Base-by-base conservation (phyloP, 495 filamentous ascomycete genomes). In the Xylaria intraflava region DNA sequence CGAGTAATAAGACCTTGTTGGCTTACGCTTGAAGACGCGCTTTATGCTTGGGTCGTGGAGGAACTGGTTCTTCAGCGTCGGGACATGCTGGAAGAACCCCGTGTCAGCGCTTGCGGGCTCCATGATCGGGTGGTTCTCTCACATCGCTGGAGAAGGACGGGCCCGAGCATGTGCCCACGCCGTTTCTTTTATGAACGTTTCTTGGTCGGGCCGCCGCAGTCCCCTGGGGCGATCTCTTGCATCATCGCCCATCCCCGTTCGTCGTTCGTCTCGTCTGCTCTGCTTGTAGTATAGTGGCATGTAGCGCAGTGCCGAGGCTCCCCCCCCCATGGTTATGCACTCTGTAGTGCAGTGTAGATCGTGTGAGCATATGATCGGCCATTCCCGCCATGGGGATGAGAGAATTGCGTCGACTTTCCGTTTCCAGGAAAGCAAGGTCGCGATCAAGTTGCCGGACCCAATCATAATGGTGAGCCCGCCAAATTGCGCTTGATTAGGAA, bases 51-150 rank as follows among this genome's bases (percentile, higher is more conserved):
- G 60, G 58, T 79, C 77, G 41, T 78, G 70, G 40, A 69, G 38
- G 51, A 74, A 78, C 55, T 79, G 76, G 57, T 79, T 80, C 38
- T 45, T 61, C 48, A 79, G 49, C 2, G 61, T 55, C 4, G 77
- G 77, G 26, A 59, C 50, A 20, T 62, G 49, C 59, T 79, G 77
- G 58, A 79, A 75, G 62, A 79, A 79, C 35, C 77, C 77, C 20
- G 48, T 66, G 55, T 73, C 70, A 30, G 73, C 63, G 36, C 71
- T 73, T n/a, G 76, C 72, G 4, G 74, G 69, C 45, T 69, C 62
- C 69, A 72, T 73, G 6, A 17, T 53, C 30, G 9, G 4, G 8
- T 22, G 11, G 19, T 9, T 27, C 35, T 11, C 22, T 14, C 44
- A 47, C 30, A 29, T 43, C 11, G 27, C 17, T 45, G 24, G 1